Evolutionary conservation across 768 basidiomycete genomes (phyloP).

Genomic region (Agaricus blazei): DNA sequence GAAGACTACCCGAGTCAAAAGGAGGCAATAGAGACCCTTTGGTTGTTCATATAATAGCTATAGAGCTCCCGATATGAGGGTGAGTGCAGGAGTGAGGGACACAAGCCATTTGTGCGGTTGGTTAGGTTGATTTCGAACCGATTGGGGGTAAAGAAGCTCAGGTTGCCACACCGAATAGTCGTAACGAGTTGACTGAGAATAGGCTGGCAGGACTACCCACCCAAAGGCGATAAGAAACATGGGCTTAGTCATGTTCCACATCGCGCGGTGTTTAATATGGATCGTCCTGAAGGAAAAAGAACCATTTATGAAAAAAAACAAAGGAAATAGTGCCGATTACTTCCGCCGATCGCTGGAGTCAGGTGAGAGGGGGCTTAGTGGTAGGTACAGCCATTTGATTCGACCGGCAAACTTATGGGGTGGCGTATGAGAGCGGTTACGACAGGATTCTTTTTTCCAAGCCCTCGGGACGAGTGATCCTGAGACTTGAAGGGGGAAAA

Average conservation of each 20-base stretch:
- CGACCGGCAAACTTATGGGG: neutral
- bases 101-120: too few species aligned
- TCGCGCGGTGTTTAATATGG: neutral
- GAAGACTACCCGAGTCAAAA: too few species aligned
- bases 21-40: too few species aligned
- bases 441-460: neutral
- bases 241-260: slow-evolving; percentile 8
- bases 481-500: neutral
- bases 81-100: too few species aligned
- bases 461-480: neutral
- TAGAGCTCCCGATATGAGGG: too few species aligned
- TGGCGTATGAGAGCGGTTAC: neutral
- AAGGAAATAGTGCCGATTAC: neutral
- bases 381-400: neutral
- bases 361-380: slow-evolving; percentile 1
- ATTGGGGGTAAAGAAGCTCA: too few species aligned
- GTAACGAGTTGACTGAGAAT: neutral
- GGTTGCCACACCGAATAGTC: neutral
- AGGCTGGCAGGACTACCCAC: neutral
- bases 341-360: neutral
- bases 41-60: too few species aligned
- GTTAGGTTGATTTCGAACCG: too few species aligned
- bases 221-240: neutral
- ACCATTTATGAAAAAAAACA: neutral
- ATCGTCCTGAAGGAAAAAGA: neutral